Evolutionary conservation across 1,284 basidiomycete species (phyloP).

Genomic region (Marasmius sp.): DNA sequence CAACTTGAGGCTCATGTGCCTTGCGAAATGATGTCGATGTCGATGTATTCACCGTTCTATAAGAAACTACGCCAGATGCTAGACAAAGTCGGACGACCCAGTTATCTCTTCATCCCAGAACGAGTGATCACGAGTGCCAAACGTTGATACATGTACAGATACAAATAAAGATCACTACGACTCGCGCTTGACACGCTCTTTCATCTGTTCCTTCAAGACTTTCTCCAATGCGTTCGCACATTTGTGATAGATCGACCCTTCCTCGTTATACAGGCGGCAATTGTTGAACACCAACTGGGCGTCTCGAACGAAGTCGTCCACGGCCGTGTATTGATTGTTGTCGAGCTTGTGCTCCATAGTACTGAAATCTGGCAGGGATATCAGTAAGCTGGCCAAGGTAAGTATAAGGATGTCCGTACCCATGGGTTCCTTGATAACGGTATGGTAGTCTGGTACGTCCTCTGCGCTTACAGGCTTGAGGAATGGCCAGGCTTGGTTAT

Average conservation of each 20-base stretch:
- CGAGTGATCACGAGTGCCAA: neutral
- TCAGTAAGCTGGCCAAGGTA: neutral
- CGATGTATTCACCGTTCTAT: too few relatives aligned
- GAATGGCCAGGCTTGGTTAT: conserved; percentile 90
- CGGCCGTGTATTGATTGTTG: conserved; percentile 71
- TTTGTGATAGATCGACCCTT: conserved; percentile 83
- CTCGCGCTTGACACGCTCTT: conserved; percentile 25
- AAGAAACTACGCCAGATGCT: too few relatives aligned
- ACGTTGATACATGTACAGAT: neutral
- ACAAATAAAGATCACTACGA: neutral
- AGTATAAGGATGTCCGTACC: conserved; percentile 48
- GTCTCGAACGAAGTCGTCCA: conserved; percentile 82
- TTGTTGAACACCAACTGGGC: conserved; percentile 89
- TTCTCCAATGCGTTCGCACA: conserved; percentile 85
- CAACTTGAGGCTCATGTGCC: too few relatives aligned
- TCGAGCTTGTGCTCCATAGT: conserved; percentile 96
- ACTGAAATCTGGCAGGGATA: conserved; percentile 66
- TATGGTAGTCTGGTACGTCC: conserved; percentile 91
- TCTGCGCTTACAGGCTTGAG: conserved; percentile 76
- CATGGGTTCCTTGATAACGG: conserved; percentile 92
- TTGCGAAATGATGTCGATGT: too few relatives aligned
- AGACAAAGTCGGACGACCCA: too few relatives aligned
- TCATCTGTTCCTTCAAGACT: conserved; percentile 54
- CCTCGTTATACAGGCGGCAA: conserved; percentile 88
- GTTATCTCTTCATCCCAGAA: too few relatives aligned